Evolutionary conservation across 495 filamentous ascomycete genomes (phyloP).

Genomic region (Xeromyces bisporus): DNA sequence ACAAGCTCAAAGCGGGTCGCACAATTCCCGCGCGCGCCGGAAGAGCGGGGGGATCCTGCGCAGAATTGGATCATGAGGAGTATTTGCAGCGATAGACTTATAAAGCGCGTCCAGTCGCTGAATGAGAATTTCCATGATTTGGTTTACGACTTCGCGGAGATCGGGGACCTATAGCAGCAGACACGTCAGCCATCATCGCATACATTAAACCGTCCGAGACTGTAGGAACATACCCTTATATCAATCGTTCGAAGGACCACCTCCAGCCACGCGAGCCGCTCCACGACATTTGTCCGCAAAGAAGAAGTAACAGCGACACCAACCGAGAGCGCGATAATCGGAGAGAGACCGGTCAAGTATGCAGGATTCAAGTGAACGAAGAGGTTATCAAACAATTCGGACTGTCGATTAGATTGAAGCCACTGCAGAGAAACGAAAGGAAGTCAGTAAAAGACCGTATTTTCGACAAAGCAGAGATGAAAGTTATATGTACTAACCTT

Average conservation of each 20-base stretch:
- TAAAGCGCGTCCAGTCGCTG: conserved; percentile 55
- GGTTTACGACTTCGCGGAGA: conserved; percentile 43
- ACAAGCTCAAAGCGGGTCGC: conserved; percentile 3
- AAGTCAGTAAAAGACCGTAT: conserved; percentile 2
- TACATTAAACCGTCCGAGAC: too few relatives aligned
- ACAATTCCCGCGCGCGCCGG: conserved; percentile 37
- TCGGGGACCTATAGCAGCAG: conserved; percentile 44
- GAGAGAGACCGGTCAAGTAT: conserved; percentile 49
- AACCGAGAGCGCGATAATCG: conserved; percentile 67
- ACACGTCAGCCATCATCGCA: too few relatives aligned
- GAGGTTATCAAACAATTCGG: conserved; percentile 63
- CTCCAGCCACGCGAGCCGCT: conserved; percentile 69
- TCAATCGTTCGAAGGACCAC: conserved; percentile 42
- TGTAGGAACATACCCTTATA: conserved; percentile 27
- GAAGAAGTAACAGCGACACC: conserved; percentile 62
- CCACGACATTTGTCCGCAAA: conserved; percentile 42
- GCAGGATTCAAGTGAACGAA: conserved; percentile 56
- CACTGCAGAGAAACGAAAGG: conserved; percentile 39
- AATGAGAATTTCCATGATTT: conserved; percentile 55
- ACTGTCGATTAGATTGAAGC: conserved; percentile 65
- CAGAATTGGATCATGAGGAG: conserved; percentile 44
- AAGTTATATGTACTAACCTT: conserved; percentile 29
- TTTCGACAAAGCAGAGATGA: neutral
- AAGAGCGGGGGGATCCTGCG: conserved; percentile 42
- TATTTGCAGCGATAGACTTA: conserved; percentile 42